A percentile compares a stretch with the other conserved stretches of the same genome.
Evolutionary conservation across 2,329 filamentous ascomycete species (phyloP).

Genomic region (Neofusicoccum cordaticola): DNA sequence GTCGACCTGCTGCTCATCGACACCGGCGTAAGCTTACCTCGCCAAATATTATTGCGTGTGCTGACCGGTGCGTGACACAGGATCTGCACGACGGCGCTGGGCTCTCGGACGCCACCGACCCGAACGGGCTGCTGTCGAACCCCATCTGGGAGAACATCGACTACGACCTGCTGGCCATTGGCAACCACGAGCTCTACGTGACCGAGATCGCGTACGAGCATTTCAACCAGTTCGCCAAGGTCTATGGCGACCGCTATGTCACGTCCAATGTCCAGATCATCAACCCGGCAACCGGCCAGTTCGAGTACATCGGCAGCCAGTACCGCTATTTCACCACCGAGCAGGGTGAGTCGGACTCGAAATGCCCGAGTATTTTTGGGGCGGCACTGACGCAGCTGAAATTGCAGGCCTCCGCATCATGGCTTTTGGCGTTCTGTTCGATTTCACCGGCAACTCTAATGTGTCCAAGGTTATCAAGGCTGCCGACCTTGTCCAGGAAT

Average conservation of each 20-base stretch:
- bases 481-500: slow-evolving; percentile 50
- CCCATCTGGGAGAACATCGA: slow-evolving; percentile 52
- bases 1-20: slow-evolving; percentile 62
- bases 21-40: slow-evolving; percentile 44
- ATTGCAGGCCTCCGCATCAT: slow-evolving; percentile 46
- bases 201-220: slow-evolving; percentile 61
- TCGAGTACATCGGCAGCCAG: slow-evolving; percentile 46
- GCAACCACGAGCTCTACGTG: slow-evolving; percentile 66
- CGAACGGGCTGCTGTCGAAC: slow-evolving; percentile 56
- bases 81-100: slow-evolving; percentile 67
- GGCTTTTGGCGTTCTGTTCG: slow-evolving; percentile 51
- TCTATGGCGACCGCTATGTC: slow-evolving; percentile 55
- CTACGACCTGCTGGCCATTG: slow-evolving; percentile 55
- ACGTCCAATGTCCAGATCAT: slow-evolving; percentile 54
- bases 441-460: slow-evolving; percentile 58
- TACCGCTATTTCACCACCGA: slow-evolving; percentile 53
- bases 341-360: slow-evolving; percentile 30
- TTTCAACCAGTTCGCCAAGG: slow-evolving; percentile 57
- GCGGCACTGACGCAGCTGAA: no score
- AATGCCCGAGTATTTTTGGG: no score
- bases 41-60: neutral
- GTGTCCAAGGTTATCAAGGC: slow-evolving; percentile 60
- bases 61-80: slow-evolving; percentile 24
- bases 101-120: slow-evolving; percentile 58
- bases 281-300: slow-evolving; percentile 43